phyloP scores from a whole-genome alignment of 2,329 filamentous ascomycete species.

The Nemania sp. region DNA sequence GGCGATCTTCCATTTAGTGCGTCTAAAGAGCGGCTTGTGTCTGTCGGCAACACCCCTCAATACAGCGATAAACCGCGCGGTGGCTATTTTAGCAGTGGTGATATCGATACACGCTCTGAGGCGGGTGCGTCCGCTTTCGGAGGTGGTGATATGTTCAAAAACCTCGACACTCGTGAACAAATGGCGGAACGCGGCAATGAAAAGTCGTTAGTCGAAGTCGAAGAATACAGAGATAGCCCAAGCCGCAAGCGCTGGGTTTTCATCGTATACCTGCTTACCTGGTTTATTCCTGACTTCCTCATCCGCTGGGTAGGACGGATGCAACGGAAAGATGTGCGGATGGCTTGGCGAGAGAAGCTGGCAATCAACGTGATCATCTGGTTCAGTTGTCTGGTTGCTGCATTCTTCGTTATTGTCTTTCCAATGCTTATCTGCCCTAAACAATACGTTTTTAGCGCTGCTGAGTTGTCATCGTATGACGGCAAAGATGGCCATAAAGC shows the following conservation, averaged over 20 bases:
- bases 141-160: slow-evolving; percentile 96
- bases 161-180: slow-evolving; percentile 88
- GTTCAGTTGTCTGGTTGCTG: slow-evolving; percentile 74
- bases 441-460: slow-evolving; percentile 81
- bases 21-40: slow-evolving; percentile 62
- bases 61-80: slow-evolving; percentile 75
- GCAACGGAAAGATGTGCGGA: slow-evolving; percentile 86
- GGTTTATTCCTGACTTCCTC: slow-evolving; percentile 81
- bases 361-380: slow-evolving; percentile 99
- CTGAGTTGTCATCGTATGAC: slow-evolving; percentile 73
- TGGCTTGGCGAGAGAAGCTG: slow-evolving; percentile 95
- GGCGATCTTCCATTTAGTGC: slow-evolving; percentile 60
- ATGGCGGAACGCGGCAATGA: slow-evolving; percentile 96
- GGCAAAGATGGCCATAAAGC: slow-evolving; percentile 68
- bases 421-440: slow-evolving; percentile 87
- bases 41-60: slow-evolving; percentile 57
- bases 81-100: slow-evolving; percentile 79
- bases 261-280: slow-evolving; percentile 81
- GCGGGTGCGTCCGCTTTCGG: slow-evolving; percentile 90
- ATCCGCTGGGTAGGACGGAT: slow-evolving; percentile 80
- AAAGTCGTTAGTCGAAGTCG: slow-evolving; percentile 86
- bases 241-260: slow-evolving; percentile 91
- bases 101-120: slow-evolving; percentile 84
- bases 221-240: slow-evolving; percentile 75
- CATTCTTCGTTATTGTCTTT: slow-evolving; percentile 90